Percentiles rank a stretch among this genome's conserved stretches.
Conservation (phyloP, 768 basidiomycete genomes). For the Trametes cinnabarina region DNA sequence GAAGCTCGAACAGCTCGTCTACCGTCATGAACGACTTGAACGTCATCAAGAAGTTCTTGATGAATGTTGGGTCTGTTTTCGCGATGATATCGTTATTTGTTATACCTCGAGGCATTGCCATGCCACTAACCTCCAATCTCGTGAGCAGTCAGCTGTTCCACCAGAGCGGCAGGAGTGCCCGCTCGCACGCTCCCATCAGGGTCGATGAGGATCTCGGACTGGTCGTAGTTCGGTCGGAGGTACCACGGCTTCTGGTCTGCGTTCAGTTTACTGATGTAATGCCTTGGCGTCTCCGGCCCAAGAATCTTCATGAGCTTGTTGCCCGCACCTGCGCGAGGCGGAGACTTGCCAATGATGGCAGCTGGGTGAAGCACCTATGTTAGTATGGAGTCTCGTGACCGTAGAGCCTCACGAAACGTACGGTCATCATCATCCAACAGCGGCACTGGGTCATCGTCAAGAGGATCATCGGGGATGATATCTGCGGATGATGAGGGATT, state of each 20-base stretch:
- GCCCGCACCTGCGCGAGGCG: conserved; percentile 34
- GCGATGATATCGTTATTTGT: neutral
- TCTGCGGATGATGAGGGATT: conserved; percentile 10
- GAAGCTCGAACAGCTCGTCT: conserved; percentile 77
- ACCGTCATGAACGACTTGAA: conserved; percentile 91
- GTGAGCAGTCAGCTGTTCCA: conserved; percentile 89
- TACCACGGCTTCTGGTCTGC: conserved; percentile 72
- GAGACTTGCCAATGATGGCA: conserved; percentile 24
- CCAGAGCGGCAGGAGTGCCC: conserved; percentile 81
- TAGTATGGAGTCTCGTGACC: neutral
- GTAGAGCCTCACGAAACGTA: neutral
- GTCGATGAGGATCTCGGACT: conserved; percentile 81
- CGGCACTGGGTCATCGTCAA: conserved; percentile 14
- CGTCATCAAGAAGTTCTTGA: conserved; percentile 90
- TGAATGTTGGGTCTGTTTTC: conserved; percentile 68
- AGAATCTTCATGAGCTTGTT: conserved; percentile 68
- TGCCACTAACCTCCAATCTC: conserved; percentile 72
- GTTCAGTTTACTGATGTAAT: conserved; percentile 41
- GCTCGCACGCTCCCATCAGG: conserved; percentile 82
- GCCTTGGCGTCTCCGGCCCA: conserved; percentile 54
- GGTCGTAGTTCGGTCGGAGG: conserved; percentile 75
- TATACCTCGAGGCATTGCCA: too few relatives aligned
- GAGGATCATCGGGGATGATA: neutral
- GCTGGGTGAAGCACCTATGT: neutral
- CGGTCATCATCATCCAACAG: conserved; percentile 27